Conservation (phyloP, 2,329 filamentous ascomycete species). For the Pyrenophora seminiperda region DNA sequence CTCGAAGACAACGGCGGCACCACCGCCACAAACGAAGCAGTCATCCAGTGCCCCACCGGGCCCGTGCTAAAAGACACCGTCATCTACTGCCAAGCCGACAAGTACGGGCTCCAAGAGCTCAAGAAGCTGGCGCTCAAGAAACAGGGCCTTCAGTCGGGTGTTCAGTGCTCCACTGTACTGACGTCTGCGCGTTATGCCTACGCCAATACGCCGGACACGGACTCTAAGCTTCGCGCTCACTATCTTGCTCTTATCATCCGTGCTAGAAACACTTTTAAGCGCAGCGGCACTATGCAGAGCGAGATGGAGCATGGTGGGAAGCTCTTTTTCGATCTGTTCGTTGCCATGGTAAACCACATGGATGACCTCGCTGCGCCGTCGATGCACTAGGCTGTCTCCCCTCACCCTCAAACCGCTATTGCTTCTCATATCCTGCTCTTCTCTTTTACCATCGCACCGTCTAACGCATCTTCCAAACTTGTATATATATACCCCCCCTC, state of each 20-base stretch:
- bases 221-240: constrained; percentile 88
- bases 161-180: constrained; percentile 83
- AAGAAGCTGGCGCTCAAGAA: constrained; percentile 85
- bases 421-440: constrained; percentile 8
- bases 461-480: not conserved
- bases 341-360: constrained; percentile 90
- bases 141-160: constrained; percentile 84
- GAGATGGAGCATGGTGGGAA: constrained; percentile 90
- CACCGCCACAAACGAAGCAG: constrained; percentile 49
- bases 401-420: constrained; percentile 6
- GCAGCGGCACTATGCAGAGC: constrained; percentile 92
- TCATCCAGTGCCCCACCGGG: constrained; percentile 66
- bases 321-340: constrained; percentile 92
- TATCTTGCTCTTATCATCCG: constrained; percentile 93
- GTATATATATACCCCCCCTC: constrained; percentile 5
- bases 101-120: constrained; percentile 80
- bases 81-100: constrained; percentile 86
- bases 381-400: constrained; percentile 31
- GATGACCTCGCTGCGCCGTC: constrained; percentile 42
- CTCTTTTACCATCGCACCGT: constrained; percentile 23
- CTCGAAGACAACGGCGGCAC: constrained; percentile 66
- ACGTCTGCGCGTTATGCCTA: constrained; percentile 89
- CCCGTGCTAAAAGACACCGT: constrained; percentile 85
- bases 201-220: constrained; percentile 82
- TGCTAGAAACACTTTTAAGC: constrained; percentile 84